These are phyloP conservation scores for Dactylellina drechsleri DNA, from an alignment of 2,329 filamentous ascomycete genomes.

Conservation along the genomic window DNA sequence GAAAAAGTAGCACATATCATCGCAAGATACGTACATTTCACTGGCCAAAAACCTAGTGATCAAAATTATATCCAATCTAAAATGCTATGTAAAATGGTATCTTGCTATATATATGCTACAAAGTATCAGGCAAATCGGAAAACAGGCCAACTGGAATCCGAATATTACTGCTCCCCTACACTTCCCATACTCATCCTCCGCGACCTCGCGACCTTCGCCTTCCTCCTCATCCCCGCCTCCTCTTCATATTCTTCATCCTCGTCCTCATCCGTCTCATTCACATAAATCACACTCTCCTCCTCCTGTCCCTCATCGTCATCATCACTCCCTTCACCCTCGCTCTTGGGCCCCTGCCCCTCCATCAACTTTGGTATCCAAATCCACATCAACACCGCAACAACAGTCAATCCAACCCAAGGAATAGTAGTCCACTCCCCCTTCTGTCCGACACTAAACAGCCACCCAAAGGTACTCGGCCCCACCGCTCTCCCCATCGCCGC, in stretches of 20 bases:
- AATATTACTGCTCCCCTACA: constrained; percentile 26
- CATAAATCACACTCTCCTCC: constrained; percentile 4
- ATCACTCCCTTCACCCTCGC: constrained; percentile 25
- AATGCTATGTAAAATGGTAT: constrained; percentile 10
- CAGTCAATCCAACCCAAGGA: constrained; percentile 35
- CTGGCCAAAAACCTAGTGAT: background rate
- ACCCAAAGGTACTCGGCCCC: constrained; percentile 73
- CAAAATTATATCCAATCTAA: constrained; percentile 1
- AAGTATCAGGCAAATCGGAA: background rate
- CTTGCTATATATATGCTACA: constrained; percentile 3
- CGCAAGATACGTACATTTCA: background rate
- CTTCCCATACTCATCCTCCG: constrained; percentile 42
- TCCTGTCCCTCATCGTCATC: constrained; percentile 20
- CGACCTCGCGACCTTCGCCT: background rate
- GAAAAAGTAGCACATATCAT: background rate
- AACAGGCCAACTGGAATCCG: no score
- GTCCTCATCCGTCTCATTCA: constrained; percentile 13
- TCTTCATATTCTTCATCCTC: constrained; percentile 4
- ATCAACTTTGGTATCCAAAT: constrained; percentile 44
- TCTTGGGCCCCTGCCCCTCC: constrained; percentile 22
- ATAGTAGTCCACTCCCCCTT: constrained; percentile 35
- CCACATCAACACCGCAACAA: constrained; percentile 33
- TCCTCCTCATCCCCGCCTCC: background rate
- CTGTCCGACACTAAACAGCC: constrained; percentile 28
- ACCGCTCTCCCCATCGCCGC: constrained; percentile 80